Base-by-base conservation (phyloP, 1,139 yeast species). In the Yamadazyma diddensiae region DNA sequence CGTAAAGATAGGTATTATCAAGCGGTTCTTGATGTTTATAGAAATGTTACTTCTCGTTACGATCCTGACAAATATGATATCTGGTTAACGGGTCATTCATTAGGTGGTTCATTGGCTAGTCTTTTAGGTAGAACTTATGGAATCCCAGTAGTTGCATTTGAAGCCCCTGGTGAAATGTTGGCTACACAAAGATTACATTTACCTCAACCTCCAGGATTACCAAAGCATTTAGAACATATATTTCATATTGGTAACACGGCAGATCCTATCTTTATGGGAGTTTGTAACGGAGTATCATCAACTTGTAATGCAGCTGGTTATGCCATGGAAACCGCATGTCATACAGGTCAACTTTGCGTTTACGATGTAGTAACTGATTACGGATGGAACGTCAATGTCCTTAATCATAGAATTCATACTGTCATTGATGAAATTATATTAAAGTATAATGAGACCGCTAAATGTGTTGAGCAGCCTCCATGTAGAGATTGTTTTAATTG, bases 191-290 rank as follows among this genome's bases (percentile, higher is more conserved):
- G 99, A 45, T 65, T 92, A 28, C 97, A 90, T 59, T 69, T 92
- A 36, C 99, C 99, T 0, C 73, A 75, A 59, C 95, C 97, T 2
- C 98, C 98, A 0, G 96, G 96, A 1, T 57, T 87, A 13, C 95
- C 97, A 0, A 62, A 69, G 12, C 75, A 81, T 50, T 65, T 76
- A 57, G 97, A 90, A 49, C 82, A 87, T 45, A 75, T 94, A 13
- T 92, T 95, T 94, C 97, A 94, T 53, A 64, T 92, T 53, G 98
- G 98, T 5, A 92, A 92, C 54, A 92, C 95, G 1, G 98, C 96
- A 0, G 99, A 92, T 54, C 99, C 99, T 1, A 85, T 92, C 5
- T 92, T 71, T 50, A 84, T 90, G 94, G 99, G 99, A 0, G 90
- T 87, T 5, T 92, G 98, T 56, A 88, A 86, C 52, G 99, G 99